Evolutionary conservation across 768 basidiomycete species (phyloP).

Genomic region (Xerocomellus dryophilus): DNA sequence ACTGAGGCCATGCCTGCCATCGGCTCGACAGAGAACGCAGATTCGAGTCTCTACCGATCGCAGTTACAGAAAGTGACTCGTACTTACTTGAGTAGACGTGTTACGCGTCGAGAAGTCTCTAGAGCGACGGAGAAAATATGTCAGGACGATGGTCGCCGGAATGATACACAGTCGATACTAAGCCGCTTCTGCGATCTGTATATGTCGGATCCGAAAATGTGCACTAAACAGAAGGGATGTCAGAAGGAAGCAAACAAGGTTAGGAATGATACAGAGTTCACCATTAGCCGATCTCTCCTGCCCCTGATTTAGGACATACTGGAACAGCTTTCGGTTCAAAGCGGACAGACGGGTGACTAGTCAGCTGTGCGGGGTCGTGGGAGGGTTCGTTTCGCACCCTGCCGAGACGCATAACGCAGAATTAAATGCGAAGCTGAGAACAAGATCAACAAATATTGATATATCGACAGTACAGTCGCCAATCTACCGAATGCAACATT

Average conservation of each 20-base stretch:
- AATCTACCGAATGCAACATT: not conserved
- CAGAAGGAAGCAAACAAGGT: not conserved
- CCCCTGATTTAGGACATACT: too few species aligned
- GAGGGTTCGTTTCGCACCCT: not conserved
- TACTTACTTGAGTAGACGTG: not conserved
- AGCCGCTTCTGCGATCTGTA: not conserved
- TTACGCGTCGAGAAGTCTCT: too few species aligned
- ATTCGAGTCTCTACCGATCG: not conserved
- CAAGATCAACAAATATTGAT: not conserved
- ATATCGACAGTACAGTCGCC: not conserved
- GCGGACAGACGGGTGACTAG: not conserved
- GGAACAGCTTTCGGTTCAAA: not conserved
- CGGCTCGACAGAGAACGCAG: too few species aligned
- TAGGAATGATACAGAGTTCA: too few species aligned
- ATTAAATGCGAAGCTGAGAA: not conserved
- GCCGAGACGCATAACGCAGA: too few species aligned
- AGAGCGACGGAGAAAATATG: not conserved
- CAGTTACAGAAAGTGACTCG: not conserved
- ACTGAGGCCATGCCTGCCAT: too few species aligned
- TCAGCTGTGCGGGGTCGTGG: too few species aligned
- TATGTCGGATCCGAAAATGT: too few species aligned
- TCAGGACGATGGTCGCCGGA: not conserved
- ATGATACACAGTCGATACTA: not conserved
- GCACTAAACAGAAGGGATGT: too few species aligned
- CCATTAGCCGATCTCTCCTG: too few species aligned